Base-by-base conservation (phyloP, 345 rosid genomes). In the Mangifera indica region DNA sequence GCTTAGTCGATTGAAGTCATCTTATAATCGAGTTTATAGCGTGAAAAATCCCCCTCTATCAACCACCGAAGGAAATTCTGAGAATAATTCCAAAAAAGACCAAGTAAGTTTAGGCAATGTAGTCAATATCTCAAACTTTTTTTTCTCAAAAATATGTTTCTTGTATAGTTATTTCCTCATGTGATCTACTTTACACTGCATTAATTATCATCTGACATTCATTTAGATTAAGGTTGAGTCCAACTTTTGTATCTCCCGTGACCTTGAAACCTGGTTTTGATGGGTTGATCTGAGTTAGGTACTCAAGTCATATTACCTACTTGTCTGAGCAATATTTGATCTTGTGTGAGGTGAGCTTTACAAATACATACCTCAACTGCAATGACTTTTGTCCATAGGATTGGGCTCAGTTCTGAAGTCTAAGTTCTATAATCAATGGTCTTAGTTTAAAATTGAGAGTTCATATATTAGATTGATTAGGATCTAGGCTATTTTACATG, bases 1-100 rank as follows among this genome's bases (percentile, higher is more conserved):
- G n/a, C n/a, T n/a, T n/a, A n/a, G n/a, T 48, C 82, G 85, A 81
- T 73, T 88, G 78, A 83, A 78, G 71, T 86, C 89, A 60, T 83
- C 96, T 71, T 78, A 82, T 49, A 85, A 86, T 79, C 81, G 70
- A 67, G 84, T 61, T 15, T 78, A 77, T 58, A 84, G 82, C 69
- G 66, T 70, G 15, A 75, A 52, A 78, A 74, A 21, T 74, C 72
- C 74, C 37, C 58, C 69, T 46, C 53, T 53, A 56, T 70, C 46
- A 24, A 42, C 69, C 20, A 58, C 65, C 22, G 87, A 81, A 44
- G 79, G 72, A 73, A 81, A 66, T 66, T 34, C 72, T 21, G 25
- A 25, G 22, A 56, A 67, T 64, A 62, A 66, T 71, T 73, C 76
- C 65, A 69, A 74, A 69, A 84, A 79, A 76, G 86, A 79, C 74